phyloP scores from a whole-genome alignment of 1,284 basidiomycete species.

The Cutaneotrichosporon daszewskae region DNA sequence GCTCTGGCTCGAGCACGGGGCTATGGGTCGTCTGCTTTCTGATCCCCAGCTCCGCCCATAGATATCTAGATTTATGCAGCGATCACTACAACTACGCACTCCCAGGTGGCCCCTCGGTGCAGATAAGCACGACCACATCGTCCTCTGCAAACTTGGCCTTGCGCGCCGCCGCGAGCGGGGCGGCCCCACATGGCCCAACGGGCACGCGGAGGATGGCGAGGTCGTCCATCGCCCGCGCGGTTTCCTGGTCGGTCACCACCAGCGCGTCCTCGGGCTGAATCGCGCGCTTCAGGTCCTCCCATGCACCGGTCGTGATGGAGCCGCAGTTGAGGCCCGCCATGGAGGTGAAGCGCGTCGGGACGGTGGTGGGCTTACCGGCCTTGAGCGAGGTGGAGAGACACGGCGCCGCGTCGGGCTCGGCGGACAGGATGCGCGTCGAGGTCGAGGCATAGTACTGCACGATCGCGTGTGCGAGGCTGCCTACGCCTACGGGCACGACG shows the following conservation, averaged over 20 bases:
- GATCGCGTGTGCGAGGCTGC: conserved; percentile 15
- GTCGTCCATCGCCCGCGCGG: neutral
- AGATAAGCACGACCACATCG: conserved; percentile 17
- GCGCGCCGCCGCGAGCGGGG: conserved; percentile 11
- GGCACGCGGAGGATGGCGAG: conserved; percentile 1
- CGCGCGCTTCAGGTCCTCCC: conserved; percentile 7
- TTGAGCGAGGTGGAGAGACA: conserved; percentile 10
- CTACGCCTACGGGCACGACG: conserved; percentile 17
- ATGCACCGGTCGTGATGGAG: conserved; percentile 9
- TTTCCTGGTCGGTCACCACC: conserved; percentile 12
- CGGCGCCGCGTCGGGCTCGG: conserved; percentile 15
- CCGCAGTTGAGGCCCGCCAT: conserved; percentile 19
- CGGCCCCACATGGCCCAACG: conserved; percentile 16
- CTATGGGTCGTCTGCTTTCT: conserved; percentile 4
- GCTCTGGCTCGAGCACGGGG: conserved; percentile 11
- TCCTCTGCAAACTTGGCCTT: conserved; percentile 5
- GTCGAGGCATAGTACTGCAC: conserved; percentile 1
- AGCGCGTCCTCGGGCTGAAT: conserved; percentile 11
- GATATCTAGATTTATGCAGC: too few relatives aligned
- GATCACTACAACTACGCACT: neutral
- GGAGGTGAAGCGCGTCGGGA: conserved; percentile 6
- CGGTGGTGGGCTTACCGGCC: neutral
- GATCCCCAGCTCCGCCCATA: conserved; percentile 9
- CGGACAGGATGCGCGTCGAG: conserved; percentile 9
- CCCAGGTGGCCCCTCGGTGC: conserved; percentile 14